Percentiles rank a stretch among this genome's conserved stretches.
phyloP scores from a whole-genome alignment of 1,139 yeast genomes.

The Protomyces lactucae-debilis region DNA sequence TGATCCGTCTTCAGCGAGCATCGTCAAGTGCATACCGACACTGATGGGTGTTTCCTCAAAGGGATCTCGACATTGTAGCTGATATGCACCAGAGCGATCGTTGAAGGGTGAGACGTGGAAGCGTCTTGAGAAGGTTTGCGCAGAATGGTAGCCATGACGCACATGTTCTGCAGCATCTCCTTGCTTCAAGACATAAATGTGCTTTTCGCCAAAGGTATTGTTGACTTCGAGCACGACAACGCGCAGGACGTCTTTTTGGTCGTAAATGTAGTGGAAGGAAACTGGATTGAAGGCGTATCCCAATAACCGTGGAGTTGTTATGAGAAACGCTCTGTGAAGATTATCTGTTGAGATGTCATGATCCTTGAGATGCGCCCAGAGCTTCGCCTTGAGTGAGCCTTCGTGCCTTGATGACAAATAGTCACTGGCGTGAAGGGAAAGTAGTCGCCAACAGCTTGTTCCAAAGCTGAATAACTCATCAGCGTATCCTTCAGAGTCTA shows the following conservation, averaged over 20 bases:
- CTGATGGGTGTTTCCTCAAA: background rate
- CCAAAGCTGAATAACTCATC: background rate
- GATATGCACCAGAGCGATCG: constrained; percentile 23
- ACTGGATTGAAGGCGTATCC: constrained; percentile 27
- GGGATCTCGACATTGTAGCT: constrained; percentile 15
- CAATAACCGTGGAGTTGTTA: constrained; percentile 23
- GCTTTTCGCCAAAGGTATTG: constrained; percentile 26
- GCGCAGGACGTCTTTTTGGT: background rate
- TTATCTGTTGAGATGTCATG: constrained; percentile 6
- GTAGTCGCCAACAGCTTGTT: constrained; percentile 1
- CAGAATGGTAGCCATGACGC: constrained; percentile 4
- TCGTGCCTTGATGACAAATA: constrained; percentile 6
- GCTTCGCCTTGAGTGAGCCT: constrained; percentile 15
- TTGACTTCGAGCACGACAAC: constrained; percentile 24
- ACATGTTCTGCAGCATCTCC: background rate
- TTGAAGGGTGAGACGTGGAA: constrained; percentile 27
- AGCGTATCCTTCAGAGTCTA: constrained; percentile 5
- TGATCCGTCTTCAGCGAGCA: constrained; percentile 8
- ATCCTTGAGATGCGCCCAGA: constrained; percentile 11
- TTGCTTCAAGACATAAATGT: constrained; percentile 16
- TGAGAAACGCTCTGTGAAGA: constrained; percentile 1
- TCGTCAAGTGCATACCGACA: constrained; percentile 19
- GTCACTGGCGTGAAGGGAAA: constrained; percentile 3
- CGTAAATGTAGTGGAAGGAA: constrained; percentile 23
- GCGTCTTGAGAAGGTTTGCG: constrained; percentile 17